phyloP scores from a whole-genome alignment of 2,329 filamentous ascomycete genomes.

The Monilinia fructicola region DNA sequence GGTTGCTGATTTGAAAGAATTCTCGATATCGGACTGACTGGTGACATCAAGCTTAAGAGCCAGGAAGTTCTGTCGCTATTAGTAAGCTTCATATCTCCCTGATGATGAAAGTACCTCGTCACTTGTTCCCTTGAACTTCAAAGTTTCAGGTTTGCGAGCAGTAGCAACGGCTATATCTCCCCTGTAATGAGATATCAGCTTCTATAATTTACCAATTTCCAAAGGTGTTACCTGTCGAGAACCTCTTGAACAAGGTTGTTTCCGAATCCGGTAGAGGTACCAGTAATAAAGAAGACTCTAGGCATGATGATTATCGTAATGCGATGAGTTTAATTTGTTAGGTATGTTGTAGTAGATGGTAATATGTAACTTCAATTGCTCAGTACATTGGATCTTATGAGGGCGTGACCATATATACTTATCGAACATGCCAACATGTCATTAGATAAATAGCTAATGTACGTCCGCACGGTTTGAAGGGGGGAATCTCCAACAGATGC shows the following conservation, averaged over 20 bases:
- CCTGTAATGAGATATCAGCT: not conserved
- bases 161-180: slow-evolving; percentile 50
- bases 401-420: not conserved
- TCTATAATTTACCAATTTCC: not conserved
- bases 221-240: slow-evolving; percentile 36
- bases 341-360: too few relatives aligned
- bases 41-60: slow-evolving; percentile 55
- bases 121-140: slow-evolving; percentile 42
- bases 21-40: slow-evolving; percentile 45
- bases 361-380: not conserved
- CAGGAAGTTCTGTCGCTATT: slow-evolving; percentile 46
- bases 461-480: too few relatives aligned
- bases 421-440: too few relatives aligned
- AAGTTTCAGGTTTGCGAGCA: slow-evolving; percentile 43
- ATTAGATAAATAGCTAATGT: too few relatives aligned
- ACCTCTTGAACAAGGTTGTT: slow-evolving; percentile 44
- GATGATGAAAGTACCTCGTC: slow-evolving; percentile 31
- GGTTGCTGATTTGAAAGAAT: slow-evolving; percentile 43
- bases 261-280: slow-evolving; percentile 51
- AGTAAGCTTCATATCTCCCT: not conserved
- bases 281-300: slow-evolving; percentile 50
- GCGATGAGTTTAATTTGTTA: not conserved
- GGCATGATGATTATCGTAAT: slow-evolving; percentile 29
- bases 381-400: not conserved
- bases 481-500: not conserved